Base-by-base conservation (phyloP, 768 basidiomycete genomes). In the Boletus rex-veris region DNA sequence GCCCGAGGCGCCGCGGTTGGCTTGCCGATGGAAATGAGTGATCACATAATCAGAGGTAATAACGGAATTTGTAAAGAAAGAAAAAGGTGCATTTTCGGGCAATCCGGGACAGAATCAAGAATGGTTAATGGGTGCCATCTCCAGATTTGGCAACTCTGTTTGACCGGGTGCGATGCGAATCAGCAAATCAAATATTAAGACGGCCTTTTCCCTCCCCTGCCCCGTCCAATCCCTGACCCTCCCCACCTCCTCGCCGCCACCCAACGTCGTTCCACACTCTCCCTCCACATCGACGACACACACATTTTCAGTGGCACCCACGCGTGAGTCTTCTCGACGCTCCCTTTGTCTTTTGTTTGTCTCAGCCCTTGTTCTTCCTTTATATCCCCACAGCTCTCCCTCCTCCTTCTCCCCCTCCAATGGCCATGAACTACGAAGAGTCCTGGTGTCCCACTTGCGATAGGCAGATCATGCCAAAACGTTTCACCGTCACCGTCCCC, bases 391-490 rank as follows among this genome's bases (percentile, higher is more conserved):
- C 55, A 39, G 10, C 60, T 37, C 14, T 48, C 54, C 48, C 54
- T 30, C 54, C 58, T 53, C 42, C 53, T 58, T 54, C 57, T 53
- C 59, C 51, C 45, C 35, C 26, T 48, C 6, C 58, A 46, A 73
- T 71, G 62, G 73, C 65, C 55, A 61, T 67, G 58, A 65, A 73
- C 64, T 77, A 84, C 73, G 88, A 89, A 73, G 78, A 84, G 57
- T 75, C 83, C 52, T 92, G 86, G 86, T 92, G 90, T 79, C 86
- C 87, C 46, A 82, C 81, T 64, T 92, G 90, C 75, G 80, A 84
- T 63, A 76, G 81, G 60, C 85, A 86, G 58, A 90, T 92, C 60
- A 73, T 81, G n/a, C 90, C 90, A n/a, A 89, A 88, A 66, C 85
- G 87, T 58, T 74, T 72, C 58, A 76, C 75, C 12, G 78, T 88